Evolutionary conservation across 306 rosid species (phyloP), one percentile per base, ranked within the genome.

Genomic region (Arachis stenosperma): DNA sequence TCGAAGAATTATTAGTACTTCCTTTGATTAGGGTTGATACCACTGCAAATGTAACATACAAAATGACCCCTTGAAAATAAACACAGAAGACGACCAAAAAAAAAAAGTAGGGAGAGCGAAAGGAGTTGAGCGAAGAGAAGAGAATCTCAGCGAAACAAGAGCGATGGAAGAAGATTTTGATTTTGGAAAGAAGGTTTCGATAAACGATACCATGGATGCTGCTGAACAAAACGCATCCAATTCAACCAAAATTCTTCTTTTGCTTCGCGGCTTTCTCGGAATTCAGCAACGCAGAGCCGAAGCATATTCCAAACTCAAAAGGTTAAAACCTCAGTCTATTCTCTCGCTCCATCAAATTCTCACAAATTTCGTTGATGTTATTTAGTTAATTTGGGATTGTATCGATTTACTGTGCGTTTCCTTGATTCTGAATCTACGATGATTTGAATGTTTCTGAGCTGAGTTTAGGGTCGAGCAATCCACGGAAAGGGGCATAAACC

Each of bases 271-370:
- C 58, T 92, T 92, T 62, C 86, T 92, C 15, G 78, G 39, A 0
- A 68, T 92, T 56, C 98, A 92, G 79, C 90, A 81, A 79, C 93
- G 93, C 57, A 76, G 98, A 27, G 98, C 98, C 29, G 84, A 83
- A 78, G 89, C 98, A 1, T 92, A 89, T 77, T 74, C 96, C 74
- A 89, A 84, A 67, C 93, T 89, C 71, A 89, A 88, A 69, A 66
- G 87, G 92, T 90, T 55, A 42, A 51, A 51, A 22, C 27, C 3
- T 13, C 22, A 13, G n/a, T 12, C 56, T 12, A 5, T 65, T 58
- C 42, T 68, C 79, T 52, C 9, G 9, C 9, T 2, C 40, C 8
- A 15, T 13, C 54, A 2, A n/a, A 5, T 33, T 14, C 0, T 69
- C 56, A 7, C 4, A 6, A 1, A 6, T 60, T 33, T 27, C 27